Evolutionary conservation across 2,329 filamentous ascomycete species (phyloP).

Genomic region (Sclerotinia borealis): DNA sequence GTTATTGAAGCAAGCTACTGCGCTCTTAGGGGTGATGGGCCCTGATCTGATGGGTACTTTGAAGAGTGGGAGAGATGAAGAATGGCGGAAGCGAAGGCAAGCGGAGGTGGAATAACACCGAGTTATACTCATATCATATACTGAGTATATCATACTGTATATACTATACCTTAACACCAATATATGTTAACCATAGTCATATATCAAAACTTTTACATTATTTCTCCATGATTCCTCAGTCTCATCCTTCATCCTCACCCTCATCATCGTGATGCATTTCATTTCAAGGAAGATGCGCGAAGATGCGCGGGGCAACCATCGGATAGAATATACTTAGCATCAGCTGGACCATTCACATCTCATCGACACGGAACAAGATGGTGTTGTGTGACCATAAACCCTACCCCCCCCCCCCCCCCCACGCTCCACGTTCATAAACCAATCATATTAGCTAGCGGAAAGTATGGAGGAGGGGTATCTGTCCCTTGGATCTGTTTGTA

Average conservation of each 20-base stretch:
- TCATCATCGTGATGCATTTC: background rate
- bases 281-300: background rate
- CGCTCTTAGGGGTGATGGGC: too few species aligned
- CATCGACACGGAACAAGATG: background rate
- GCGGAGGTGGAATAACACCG: too few species aligned
- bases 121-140: too few species aligned
- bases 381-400: background rate
- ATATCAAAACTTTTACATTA: too few species aligned
- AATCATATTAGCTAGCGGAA: background rate
- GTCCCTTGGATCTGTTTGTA: background rate
- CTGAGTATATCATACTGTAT: too few species aligned
- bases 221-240: background rate
- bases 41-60: too few species aligned
- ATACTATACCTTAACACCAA: too few species aligned
- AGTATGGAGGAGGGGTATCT: background rate
- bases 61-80: too few species aligned
- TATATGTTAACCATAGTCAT: too few species aligned
- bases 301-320: background rate
- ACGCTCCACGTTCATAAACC: background rate
- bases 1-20: too few species aligned
- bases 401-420: background rate
- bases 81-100: too few species aligned
- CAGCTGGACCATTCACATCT: slow-evolving; percentile 9
- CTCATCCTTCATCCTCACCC: background rate
- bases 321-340: background rate